Evolutionary conservation across 2,329 filamentous ascomycete genomes (phyloP), one percentile per base, ranked within the genome.

Genomic region (Aspergillus floridensis): DNA sequence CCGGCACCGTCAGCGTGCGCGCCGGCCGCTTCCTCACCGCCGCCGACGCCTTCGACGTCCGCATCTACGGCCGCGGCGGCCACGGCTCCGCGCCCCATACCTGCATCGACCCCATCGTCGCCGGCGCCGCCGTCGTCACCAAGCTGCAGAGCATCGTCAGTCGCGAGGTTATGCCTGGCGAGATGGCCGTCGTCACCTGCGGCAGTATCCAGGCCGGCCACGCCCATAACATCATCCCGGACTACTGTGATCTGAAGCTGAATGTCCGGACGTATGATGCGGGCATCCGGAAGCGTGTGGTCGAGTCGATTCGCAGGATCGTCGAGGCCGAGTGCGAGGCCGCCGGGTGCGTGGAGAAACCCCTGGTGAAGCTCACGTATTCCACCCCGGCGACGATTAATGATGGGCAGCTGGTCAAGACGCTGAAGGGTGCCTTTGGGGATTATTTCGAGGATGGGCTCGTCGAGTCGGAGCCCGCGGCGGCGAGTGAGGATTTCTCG

Each of bases 401-500:
- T 59, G 83, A 86, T 59, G 75, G 70, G 0, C 62, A 63, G 0
- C 73, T 81, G 0, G 82, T 80, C 0, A 65, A 64, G 3, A 68
- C 65, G 10, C 70, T 87, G 0, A 77, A 79, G 19, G 66, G 70
- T 2, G 70, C 74, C 0, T 86, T 86, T 62, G 60, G 64, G 0
- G 61, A 70, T 1, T 80, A 83, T 58, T 86, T 86, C 62, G 66
- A 61, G 11, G 72, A 75, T 1, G 63, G 67, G 0, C 70, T 78
- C 11, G 62, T 73, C 0, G 70, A 81, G 12, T 75, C 76, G 16
- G 69, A 77, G n/a, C 73, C 76, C 0, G 64, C 81, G 0, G 71
- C 75, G 3, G 81, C 78, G 0, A 83, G 80, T 57, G 86, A 88
- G 66, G 86, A 88, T 63, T 86, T 87, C 64, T 75, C 79, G 0